Evolutionary conservation across 257 asterid species (phyloP).

Genomic region (Forsythia suspensa): DNA sequence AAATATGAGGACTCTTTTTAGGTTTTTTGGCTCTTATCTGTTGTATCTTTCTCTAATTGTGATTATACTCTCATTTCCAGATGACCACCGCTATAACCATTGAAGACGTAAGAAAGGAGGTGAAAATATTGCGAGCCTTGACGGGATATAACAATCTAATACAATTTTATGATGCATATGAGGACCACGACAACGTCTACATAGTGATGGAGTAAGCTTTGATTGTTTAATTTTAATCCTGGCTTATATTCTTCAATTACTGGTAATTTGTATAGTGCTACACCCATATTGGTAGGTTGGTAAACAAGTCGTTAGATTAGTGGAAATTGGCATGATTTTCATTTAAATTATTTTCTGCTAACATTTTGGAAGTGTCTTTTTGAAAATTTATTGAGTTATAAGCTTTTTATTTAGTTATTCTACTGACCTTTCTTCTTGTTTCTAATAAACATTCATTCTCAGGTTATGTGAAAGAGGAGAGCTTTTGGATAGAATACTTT

Average conservation of each 20-base stretch:
- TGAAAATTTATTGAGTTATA: not conserved
- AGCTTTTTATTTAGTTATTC: slow-evolving; percentile 10
- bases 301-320: not conserved
- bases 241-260: not conserved
- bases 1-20: not conserved
- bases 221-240: not conserved
- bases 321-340: not conserved
- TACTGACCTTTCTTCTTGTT: not conserved
- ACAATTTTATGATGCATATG: slow-evolving; percentile 56
- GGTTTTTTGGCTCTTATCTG: not conserved
- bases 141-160: slow-evolving; percentile 56
- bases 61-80: slow-evolving; percentile 25
- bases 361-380: not conserved
- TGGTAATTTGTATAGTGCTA: not conserved
- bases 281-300: not conserved
- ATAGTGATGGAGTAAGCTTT: slow-evolving; percentile 68
- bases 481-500: slow-evolving; percentile 62
- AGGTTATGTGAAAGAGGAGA: slow-evolving; percentile 70
- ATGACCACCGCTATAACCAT: slow-evolving; percentile 66
- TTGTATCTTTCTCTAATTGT: not conserved
- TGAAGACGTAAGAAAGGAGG: slow-evolving; percentile 70
- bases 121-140: slow-evolving; percentile 62
- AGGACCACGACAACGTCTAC: slow-evolving; percentile 57
- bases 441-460: slow-evolving; percentile 5
- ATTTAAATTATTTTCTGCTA: not conserved